Percentiles rank a stretch among this genome's conserved stretches.
These are phyloP conservation scores for Phytopythium vexans DNA, from an alignment of 352 stramenopile genomes.

Conservation along the genomic window DNA sequence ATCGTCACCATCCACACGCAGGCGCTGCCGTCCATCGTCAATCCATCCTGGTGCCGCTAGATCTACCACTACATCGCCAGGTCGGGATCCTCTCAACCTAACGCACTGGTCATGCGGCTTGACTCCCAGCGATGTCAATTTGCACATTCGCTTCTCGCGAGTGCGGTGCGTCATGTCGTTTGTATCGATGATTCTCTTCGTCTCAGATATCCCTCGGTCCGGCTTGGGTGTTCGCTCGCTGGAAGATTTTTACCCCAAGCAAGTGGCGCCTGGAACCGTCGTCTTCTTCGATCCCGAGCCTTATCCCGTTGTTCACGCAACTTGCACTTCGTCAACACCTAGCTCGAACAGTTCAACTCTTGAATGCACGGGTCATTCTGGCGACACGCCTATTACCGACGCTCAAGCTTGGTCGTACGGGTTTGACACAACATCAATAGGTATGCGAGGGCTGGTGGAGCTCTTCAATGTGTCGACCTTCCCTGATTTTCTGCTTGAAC, in stretches of 20 bases:
- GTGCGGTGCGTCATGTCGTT: slow-evolving; percentile 7
- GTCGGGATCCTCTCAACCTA: neutral
- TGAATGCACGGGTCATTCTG: slow-evolving; percentile 2
- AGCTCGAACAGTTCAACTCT: no score
- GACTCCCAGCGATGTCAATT: slow-evolving; percentile 2
- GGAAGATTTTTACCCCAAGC: slow-evolving; percentile 8
- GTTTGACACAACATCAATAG: slow-evolving; percentile 24
- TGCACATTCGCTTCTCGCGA: slow-evolving; percentile 1
- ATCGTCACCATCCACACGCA: no score
- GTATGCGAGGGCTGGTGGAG: slow-evolving; percentile 10
- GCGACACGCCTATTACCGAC: neutral
- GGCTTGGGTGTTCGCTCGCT: slow-evolving; percentile 14
- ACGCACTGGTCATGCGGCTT: neutral
- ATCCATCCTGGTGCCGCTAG: no score
- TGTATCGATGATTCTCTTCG: slow-evolving; percentile 5
- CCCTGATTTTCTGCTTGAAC: slow-evolving; percentile 8
- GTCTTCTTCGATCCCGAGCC: slow-evolving; percentile 31
- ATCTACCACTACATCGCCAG: no score
- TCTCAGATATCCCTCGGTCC: slow-evolving; percentile 33
- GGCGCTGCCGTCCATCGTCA: no score
- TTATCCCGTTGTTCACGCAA: slow-evolving; percentile 28
- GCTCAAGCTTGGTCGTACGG: slow-evolving; percentile 18
- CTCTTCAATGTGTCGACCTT: slow-evolving; percentile 8
- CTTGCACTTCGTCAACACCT: neutral
- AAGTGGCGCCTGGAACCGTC: slow-evolving; percentile 9